Evolutionary conservation across 78 protist genomes (phyloP).

Genomic region (Dictyostelium discoideum): dicty_2.7 NC_007091.3:3436001-3436500

Average conservation of each 20-base stretch:
- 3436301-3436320: not conserved
- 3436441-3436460: conserved; percentile 21
- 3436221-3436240: not conserved
- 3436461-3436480: conserved; percentile 8
- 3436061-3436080: conserved; percentile 10
- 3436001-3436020: not conserved
- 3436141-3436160: not conserved
- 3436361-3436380: not conserved
- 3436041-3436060: not conserved
- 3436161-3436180: not conserved
- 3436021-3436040: not conserved
- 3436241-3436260: not conserved
- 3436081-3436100: conserved; percentile 26
- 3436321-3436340: not conserved
- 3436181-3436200: not conserved
- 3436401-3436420: conserved; percentile 29
- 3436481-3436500: conserved; percentile 6
- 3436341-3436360: not conserved
- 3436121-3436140: not conserved
- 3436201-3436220: not conserved
- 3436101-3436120: not conserved
- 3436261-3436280: not conserved
- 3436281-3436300: not conserved
- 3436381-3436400: conserved; percentile 8
- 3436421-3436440: conserved; percentile 38